Base-by-base conservation (phyloP, 2,329 filamentous ascomycete species). In the Ceratocystis diversiconidia region DNA sequence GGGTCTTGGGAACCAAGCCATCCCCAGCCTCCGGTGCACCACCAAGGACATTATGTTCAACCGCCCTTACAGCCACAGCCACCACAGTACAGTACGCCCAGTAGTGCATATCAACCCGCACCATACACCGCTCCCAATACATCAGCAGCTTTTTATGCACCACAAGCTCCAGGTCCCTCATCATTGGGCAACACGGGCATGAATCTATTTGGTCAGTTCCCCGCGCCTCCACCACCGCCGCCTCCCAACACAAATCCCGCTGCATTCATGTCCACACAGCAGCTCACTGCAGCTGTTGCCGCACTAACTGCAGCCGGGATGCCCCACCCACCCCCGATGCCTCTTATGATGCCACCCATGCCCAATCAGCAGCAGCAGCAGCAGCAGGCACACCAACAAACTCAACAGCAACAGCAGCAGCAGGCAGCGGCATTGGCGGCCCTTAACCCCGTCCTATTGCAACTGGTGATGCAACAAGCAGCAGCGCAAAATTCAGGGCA, bases 351-450 rank as follows among this genome's bases (percentile, higher is more conserved):
- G 32, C 46, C 59, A 5, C 10, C 32, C 10, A 72, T 12, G 67
- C 71, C 68, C 67, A 72, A 62, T 25, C 67, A 66, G 6, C 62
- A 52, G 12, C 65, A 59, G 8, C 65, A 50, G 70, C 66, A 72
- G 74, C 48, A 71, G 44, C 73, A 73, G 41, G 75, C 74, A 44
- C 73, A 75, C 57, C 74, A 68, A 22, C 72, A 70, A 17, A 69
- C 69, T 52, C 68, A 70, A 32, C 30, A 32, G 30, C 69, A 70
- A 25, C 68, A 61, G 5, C 64, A 64, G 5, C 63, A 65, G 30
- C 59, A 61, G 10, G 57, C 52, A 17, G 48, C 60, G 17, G 61
- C 63, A 19, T 46, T 59, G 17, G 63, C 66, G 4, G 66, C 66
- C 44, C 44, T 62, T 41, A 25, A 67, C 64, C 48, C 66, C 66